These are phyloP conservation scores for Fimicolochytrium jonesii DNA, from an alignment of 192 early-diverging fungal genomes.

Conservation along the genomic window DNA sequence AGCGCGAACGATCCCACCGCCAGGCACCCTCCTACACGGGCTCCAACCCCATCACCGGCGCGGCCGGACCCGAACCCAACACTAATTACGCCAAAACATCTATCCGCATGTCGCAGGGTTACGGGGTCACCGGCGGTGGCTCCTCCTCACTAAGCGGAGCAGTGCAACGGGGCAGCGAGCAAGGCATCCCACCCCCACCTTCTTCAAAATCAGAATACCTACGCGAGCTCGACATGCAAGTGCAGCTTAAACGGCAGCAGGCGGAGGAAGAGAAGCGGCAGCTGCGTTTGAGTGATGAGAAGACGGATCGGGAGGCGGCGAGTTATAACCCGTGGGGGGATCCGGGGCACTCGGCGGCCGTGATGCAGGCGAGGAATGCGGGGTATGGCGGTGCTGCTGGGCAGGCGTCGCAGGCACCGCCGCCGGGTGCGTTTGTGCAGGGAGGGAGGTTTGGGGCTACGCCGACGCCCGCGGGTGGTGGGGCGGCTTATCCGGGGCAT, in stretches of 20 bases:
- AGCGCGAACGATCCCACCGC: conserved; percentile 20
- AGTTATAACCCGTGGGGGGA: conserved; percentile 32
- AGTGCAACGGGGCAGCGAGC: neutral
- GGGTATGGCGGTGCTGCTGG: too few species aligned
- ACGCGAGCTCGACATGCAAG: conserved; percentile 26
- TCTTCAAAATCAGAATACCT: conserved; percentile 23
- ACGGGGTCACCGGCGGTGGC: neutral
- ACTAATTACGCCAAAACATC: too few species aligned
- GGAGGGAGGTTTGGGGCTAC: too few species aligned
- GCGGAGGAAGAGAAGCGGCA: conserved; percentile 15
- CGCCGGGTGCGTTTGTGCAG: too few species aligned
- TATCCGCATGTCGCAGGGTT: conserved; percentile 13
- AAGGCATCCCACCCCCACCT: neutral
- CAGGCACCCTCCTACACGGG: neutral
- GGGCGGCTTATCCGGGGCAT: too few species aligned
- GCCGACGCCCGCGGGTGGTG: too few species aligned
- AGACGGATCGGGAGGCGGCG: conserved; percentile 33
- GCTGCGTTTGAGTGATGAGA: conserved; percentile 14
- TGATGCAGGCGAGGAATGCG: too few species aligned
- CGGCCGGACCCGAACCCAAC: too few species aligned
- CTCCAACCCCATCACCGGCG: conserved; percentile 6
- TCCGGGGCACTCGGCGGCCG: conserved; percentile 11
- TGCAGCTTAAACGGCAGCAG: conserved; percentile 22
- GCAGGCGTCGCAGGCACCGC: too few species aligned
- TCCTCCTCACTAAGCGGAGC: neutral